Conservation (phyloP, 257 asterid species). For the Gentiana straminea region DNA sequence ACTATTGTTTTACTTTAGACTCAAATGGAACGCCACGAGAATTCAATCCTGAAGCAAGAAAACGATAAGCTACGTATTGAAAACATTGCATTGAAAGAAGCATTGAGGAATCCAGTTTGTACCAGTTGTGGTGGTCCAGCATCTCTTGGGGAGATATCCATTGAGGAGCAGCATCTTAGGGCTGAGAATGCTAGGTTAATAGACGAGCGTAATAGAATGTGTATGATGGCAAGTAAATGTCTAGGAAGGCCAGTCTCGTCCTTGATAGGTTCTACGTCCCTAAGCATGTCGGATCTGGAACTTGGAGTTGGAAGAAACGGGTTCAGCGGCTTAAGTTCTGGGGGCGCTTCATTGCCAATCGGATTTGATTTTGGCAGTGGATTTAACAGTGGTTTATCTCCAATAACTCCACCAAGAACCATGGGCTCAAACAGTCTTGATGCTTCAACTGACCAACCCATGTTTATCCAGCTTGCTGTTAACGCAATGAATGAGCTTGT, state of each 20-base stretch:
- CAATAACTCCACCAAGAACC: conserved; percentile 22
- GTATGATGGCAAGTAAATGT: conserved; percentile 40
- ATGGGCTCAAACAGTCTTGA: conserved; percentile 22
- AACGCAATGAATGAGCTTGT: conserved; percentile 65
- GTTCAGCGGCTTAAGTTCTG: conserved; percentile 8
- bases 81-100: conserved; percentile 62
- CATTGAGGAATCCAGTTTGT: conserved; percentile 57
- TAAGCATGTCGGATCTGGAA: conserved; percentile 33
- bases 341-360: conserved; percentile 30
- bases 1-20: conserved; percentile 24
- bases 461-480: conserved; percentile 45
- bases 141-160: conserved; percentile 37
- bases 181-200: conserved; percentile 63
- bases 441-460: conserved; percentile 32
- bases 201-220: conserved; percentile 51
- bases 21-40: conserved; percentile 76
- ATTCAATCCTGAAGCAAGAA: conserved; percentile 58
- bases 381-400: conserved; percentile 21
- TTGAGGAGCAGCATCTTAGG: conserved; percentile 63
- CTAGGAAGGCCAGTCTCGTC: conserved; percentile 29
- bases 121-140: conserved; percentile 61
- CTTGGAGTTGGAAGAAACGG: conserved; percentile 32
- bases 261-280: conserved; percentile 16
- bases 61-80: conserved; percentile 73
- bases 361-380: not conserved